Base-by-base conservation (phyloP, 2,329 filamentous ascomycete genomes). In the Delphinella strobiligena region DNA sequence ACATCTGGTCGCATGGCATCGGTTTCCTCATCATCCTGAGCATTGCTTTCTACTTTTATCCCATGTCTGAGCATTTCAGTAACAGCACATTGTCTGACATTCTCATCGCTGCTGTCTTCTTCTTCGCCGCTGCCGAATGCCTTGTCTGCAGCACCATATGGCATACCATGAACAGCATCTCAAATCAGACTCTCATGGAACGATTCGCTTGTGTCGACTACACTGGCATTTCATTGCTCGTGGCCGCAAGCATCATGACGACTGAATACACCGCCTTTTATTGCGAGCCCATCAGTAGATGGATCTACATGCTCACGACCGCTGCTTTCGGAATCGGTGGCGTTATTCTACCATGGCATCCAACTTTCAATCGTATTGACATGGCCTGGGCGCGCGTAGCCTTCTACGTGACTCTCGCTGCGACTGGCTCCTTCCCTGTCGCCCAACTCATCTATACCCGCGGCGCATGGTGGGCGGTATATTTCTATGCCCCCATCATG, bases 211-310 rank as follows among this genome's bases (percentile, higher is more conserved):
- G 91, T 59, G 87, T 98, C 43, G 91, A 98, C 61, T 98, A 98
- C 63, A 96, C 91, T 0, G 91, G 91, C 40, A 98, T 98, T 50
- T 94, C 88, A 1, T 69, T 98, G 37, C 74, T 98, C 18, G 91
- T 98, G 38, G 86, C 91, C 2, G 87, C 91, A 8, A 93, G 85
- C 41, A 98, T 98, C 64, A 86, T 96, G 74, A 95, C 91, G 2
- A 94, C 87, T 27, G 91, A 98, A 60, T 98, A 96, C 66, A 95
- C 91, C 1, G 91, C 89, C 17, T 98, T 98, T 62, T 98, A 98
- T 67, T 95, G 91, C 66, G 91, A 98, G 54, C 88, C 91, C 3
- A 54, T 82, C 34, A 88, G 82, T 50, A 81, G 88, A 40, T 91
- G 82, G 74, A 69, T 75, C 10, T 98, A 96, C 63, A 91, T 98